A percentile compares a stretch with the other conserved stretches of the same genome.
phyloP scores from a whole-genome alignment of 1,139 yeast genomes.

The Saccharomyces hybrid region DNA sequence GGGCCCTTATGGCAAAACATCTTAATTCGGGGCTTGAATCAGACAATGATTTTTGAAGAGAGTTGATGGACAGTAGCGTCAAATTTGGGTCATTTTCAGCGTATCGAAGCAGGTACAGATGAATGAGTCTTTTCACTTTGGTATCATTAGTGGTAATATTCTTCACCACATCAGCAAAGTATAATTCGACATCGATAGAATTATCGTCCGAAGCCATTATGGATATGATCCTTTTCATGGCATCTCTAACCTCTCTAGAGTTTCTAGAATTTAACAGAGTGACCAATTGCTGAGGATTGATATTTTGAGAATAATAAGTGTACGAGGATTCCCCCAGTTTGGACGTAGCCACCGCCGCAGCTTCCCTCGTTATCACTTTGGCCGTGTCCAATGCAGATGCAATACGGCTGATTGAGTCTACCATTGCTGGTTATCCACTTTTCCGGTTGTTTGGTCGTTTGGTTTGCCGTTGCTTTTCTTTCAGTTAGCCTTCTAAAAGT shows the following conservation, averaged over 20 bases:
- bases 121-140: conserved; percentile 68
- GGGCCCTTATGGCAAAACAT: conserved; percentile 66
- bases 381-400: conserved; percentile 72
- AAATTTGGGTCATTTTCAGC: conserved; percentile 85
- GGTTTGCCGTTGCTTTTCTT: background rate
- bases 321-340: conserved; percentile 48
- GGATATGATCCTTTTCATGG: conserved; percentile 68
- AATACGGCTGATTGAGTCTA: conserved; percentile 43
- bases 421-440: conserved; percentile 31
- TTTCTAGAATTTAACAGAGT: conserved; percentile 59
- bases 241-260: conserved; percentile 64
- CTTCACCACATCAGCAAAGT: conserved; percentile 79
- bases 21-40: conserved; percentile 64
- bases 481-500: background rate
- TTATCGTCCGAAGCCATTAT: conserved; percentile 55
- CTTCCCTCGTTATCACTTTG: conserved; percentile 67
- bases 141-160: conserved; percentile 68
- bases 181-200: conserved; percentile 35
- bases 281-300: conserved; percentile 56
- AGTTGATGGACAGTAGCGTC: conserved; percentile 80
- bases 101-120: conserved; percentile 64
- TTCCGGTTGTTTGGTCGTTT: background rate
- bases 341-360: conserved; percentile 72
- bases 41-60: conserved; percentile 73
- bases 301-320: conserved; percentile 34